Conservation (phyloP, 2,329 filamentous ascomycete genomes). For the Juglanconis oblonga region DNA sequence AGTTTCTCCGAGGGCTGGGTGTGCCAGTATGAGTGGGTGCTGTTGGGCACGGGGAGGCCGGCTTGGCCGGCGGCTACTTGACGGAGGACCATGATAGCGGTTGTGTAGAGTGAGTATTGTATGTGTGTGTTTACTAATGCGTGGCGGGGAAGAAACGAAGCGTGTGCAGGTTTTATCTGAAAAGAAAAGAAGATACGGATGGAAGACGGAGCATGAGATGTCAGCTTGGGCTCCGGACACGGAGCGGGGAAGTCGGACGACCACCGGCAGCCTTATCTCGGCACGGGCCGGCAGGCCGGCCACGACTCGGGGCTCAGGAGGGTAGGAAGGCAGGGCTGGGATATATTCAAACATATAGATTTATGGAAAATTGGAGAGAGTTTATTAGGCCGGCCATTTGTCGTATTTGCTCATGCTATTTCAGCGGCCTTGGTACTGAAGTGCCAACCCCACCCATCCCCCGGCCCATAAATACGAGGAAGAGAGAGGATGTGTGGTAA, state of each 20-base stretch:
- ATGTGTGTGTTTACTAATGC: not conserved
- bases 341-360: too few species aligned
- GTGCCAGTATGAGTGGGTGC: constrained; percentile 72
- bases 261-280: not conserved
- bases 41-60: constrained; percentile 57
- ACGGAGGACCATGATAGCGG: constrained; percentile 22
- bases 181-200: too few species aligned
- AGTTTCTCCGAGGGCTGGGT: constrained; percentile 62
- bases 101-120: not conserved
- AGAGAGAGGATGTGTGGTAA: not conserved
- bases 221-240: not conserved
- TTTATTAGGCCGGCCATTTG: too few species aligned
- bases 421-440: too few species aligned
- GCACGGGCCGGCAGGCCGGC: not conserved
- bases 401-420: too few species aligned
- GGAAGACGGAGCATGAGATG: too few species aligned
- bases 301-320: not conserved
- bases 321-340: not conserved
- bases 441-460: too few species aligned
- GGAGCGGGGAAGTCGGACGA: not conserved
- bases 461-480: too few species aligned
- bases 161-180: not conserved
- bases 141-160: not conserved
- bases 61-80: constrained; percentile 35
- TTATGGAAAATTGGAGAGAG: too few species aligned